These are phyloP conservation scores for Aspergillus biplanus DNA, from an alignment of 495 filamentous ascomycete genomes.

Conservation along the genomic window DNA sequence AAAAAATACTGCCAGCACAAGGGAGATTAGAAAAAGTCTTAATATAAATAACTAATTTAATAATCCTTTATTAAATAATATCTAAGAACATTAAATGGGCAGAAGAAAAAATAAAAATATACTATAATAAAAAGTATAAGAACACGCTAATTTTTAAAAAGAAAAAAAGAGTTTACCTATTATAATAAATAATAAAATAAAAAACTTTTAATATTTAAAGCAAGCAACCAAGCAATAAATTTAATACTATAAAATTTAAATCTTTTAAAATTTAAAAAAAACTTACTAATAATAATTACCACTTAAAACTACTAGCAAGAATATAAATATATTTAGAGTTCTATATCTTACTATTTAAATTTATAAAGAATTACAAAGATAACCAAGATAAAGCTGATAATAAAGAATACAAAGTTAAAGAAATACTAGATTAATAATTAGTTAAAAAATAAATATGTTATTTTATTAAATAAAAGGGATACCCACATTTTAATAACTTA, in stretches of 20 bases:
- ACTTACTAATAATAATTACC: too few species aligned
- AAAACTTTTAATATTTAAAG: not conserved
- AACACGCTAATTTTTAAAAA: not conserved
- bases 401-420: too few species aligned
- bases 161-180: not conserved
- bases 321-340: too few species aligned
- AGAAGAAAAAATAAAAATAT: not conserved
- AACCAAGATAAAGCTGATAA: too few species aligned
- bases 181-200: conserved; percentile 1
- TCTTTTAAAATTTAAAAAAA: too few species aligned
- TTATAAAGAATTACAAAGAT: too few species aligned
- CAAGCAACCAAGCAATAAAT: not conserved
- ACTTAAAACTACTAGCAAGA: too few species aligned
- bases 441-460: not conserved
- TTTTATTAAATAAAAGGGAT: too few species aligned
- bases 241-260: not conserved
- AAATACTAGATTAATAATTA: not conserved
- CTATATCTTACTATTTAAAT: too few species aligned
- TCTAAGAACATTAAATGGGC: not conserved
- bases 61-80: not conserved
- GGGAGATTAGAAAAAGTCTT: not conserved
- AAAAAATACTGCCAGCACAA: not conserved
- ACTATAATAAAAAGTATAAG: not conserved
- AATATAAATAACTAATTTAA: not conserved
- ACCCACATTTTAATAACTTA: too few species aligned